Base-by-base conservation (phyloP, 2,329 filamentous ascomycete species). In the Pezicula carpinea region DNA sequence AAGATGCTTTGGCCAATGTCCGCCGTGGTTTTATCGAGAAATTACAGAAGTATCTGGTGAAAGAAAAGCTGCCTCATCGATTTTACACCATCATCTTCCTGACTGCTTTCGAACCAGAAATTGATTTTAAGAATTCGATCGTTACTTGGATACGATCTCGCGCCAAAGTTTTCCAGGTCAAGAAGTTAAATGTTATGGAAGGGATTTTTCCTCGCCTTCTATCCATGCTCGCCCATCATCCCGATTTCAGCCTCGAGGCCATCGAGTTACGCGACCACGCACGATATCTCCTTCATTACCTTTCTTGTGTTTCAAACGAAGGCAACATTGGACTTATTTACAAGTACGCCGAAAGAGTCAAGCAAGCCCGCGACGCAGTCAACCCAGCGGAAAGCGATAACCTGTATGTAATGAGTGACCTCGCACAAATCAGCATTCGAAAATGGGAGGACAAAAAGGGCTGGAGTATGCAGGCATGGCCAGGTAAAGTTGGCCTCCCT, bases 11-110 rank as follows among this genome's bases (percentile, higher is more conserved):
- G 42, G 70, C 79, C 2, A 77, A 85, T 53, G 89, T 97, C 22
- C 85, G 93, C 29, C 79, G 77, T 39, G 80, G 79, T 2, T 97
- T 99, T 59, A 76, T 93, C 44, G 82, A 83, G 59, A 90, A 91
- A 58, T 72, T 99, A 34, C 93, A 95, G 68, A 96, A 95, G 68
- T 92, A 95, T 60, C 79, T 97, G 4, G 86, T 87, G 8, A 80
- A 85, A 44, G 79, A 78, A 46, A 82, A 77, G 55, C 75, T 95
- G 2, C 76, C 81, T 1, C 72, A 77, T 11, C 83, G 92, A 8
- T 99, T 95, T 74, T 93, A 95, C 65, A 87, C 89, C 0, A 84
- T 96, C 34, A 76, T 95, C 5, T 97, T 96, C 70, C 71, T 97
- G 36, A 85, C 90, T 26, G 92, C 93, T 1, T 96, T 93, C 63